Conservation (phyloP, 495 filamentous ascomycete species). For the Thermochaetoides thermophila region DNA sequence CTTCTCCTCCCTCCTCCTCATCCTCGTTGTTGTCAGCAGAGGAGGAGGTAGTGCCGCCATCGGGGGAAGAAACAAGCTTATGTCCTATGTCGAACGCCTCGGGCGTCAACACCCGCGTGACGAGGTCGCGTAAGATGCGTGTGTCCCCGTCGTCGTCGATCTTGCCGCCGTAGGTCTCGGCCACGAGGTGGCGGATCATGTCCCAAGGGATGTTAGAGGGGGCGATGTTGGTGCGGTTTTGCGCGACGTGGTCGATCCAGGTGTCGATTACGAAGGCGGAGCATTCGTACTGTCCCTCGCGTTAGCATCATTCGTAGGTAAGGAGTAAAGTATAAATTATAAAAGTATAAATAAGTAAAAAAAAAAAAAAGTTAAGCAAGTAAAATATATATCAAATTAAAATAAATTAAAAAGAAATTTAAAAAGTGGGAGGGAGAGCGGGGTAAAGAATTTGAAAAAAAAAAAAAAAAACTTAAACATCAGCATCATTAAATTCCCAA, state of each 20-base stretch:
- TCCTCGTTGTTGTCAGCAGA: conserved; percentile 23
- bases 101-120: conserved; percentile 64
- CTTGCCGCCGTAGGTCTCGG: conserved; percentile 94
- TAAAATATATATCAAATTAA: background rate
- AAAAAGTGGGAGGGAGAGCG: too few species aligned
- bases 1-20: conserved; percentile 4
- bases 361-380: background rate
- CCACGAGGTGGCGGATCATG: conserved; percentile 82
- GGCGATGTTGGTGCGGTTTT: conserved; percentile 78
- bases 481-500: conserved; percentile 99
- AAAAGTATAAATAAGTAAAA: background rate
- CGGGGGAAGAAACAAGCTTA: conserved; percentile 45
- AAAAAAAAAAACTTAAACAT: conserved; percentile 53
- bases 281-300: conserved; percentile 95
- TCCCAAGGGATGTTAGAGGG: conserved; percentile 93
- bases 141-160: conserved; percentile 90
- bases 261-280: conserved; percentile 89
- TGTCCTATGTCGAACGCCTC: conserved; percentile 83
- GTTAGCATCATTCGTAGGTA: too few species aligned
- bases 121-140: conserved; percentile 50
- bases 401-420: background rate
- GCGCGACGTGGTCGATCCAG: conserved; percentile 74
- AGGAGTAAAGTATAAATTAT: too few species aligned
- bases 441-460: background rate
- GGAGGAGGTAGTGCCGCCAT: background rate